Evolutionary conservation across 2,329 filamentous ascomycete species (phyloP).

Genomic region (Monilinia vaccinii-corymbosi): DNA sequence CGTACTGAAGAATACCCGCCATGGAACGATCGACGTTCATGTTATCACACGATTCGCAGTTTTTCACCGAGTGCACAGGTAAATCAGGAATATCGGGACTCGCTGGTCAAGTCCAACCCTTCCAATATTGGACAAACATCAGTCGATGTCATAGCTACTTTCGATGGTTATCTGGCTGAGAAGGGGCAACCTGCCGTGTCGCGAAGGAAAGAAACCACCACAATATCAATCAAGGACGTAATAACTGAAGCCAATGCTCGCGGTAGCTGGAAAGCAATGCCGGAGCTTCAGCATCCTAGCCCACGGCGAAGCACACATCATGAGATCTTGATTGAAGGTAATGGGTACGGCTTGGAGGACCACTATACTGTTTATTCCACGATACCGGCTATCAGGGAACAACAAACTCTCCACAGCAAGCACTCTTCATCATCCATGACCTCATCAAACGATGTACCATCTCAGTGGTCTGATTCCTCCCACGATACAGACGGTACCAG

Average conservation of each 20-base stretch:
- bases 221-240: constrained; percentile 17
- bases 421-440: not conserved
- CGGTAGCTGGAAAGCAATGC: constrained; percentile 21
- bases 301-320: constrained; percentile 32
- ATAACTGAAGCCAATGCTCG: constrained; percentile 29
- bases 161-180: constrained; percentile 41
- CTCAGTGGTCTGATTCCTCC: constrained; percentile 5
- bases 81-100: constrained; percentile 12
- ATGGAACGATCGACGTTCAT: constrained; percentile 20
- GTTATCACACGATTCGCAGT: constrained; percentile 13
- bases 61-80: constrained; percentile 17
- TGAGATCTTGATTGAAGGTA: constrained; percentile 45
- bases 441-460: constrained; percentile 1
- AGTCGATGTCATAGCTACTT: constrained; percentile 40
- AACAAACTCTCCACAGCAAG: not conserved
- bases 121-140: not conserved
- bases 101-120: not conserved
- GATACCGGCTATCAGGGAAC: not conserved
- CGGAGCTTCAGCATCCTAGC: constrained; percentile 22
- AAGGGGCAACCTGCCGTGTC: constrained; percentile 16
- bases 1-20: constrained; percentile 21
- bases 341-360: constrained; percentile 38
- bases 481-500: constrained; percentile 4
- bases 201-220: constrained; percentile 13
- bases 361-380: not conserved